Conservation (phyloP, 2,329 filamentous ascomycete genomes). For the Aspergillus felis region DNA sequence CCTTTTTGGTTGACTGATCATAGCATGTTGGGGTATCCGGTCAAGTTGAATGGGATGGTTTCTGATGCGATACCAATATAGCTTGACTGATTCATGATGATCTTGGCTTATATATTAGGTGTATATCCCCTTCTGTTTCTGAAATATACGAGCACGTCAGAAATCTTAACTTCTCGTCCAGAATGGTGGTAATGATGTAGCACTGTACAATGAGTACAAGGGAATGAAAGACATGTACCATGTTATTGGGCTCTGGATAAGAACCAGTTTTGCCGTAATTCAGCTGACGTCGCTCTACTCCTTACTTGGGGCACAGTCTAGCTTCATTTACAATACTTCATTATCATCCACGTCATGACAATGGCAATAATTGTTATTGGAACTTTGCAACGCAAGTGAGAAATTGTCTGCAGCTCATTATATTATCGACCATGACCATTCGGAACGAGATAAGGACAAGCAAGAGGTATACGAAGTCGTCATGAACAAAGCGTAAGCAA, state of each 20-base stretch:
- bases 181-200: background rate
- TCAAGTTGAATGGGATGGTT: slow-evolving; percentile 49
- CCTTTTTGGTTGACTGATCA: slow-evolving; percentile 14
- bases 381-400: background rate
- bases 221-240: no score
- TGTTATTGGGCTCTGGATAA: background rate
- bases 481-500: slow-evolving; percentile 9
- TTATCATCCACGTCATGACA: background rate
- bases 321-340: background rate
- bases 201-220: no score
- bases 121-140: background rate
- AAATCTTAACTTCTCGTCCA: background rate
- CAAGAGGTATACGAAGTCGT: background rate
- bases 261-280: background rate
- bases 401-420: background rate
- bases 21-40: slow-evolving; percentile 51
- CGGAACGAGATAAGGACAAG: background rate
- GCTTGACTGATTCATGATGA: background rate
- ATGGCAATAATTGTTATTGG: background rate
- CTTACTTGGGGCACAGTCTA: background rate
- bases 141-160: background rate
- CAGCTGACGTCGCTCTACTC: background rate
- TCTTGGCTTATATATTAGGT: background rate
- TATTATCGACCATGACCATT: background rate
- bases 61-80: slow-evolving; percentile 45